Percentiles rank a stretch among this genome's conserved stretches.
phyloP scores from a whole-genome alignment of 306 rosid species.

The Cucurbita ficifolia region DNA sequence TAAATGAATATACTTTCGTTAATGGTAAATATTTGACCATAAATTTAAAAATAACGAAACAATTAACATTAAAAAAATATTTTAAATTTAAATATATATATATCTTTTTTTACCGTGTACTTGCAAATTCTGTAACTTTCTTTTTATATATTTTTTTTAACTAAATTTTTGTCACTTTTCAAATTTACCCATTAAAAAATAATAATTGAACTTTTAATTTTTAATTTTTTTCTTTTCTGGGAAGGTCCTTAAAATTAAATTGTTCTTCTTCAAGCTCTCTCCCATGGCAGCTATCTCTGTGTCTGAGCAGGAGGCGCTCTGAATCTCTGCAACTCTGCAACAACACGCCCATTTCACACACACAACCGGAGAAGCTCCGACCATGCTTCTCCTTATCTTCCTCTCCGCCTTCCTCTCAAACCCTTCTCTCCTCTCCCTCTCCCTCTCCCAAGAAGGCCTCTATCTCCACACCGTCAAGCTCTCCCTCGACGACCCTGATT shows the following conservation, averaged over 20 bases:
- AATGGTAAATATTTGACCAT: too few relatives aligned
- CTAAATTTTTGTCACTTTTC: too few relatives aligned
- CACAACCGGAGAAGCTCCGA: not conserved
- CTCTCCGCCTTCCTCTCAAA: not conserved
- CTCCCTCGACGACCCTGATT: constrained; percentile 7
- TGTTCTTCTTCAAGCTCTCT: not conserved
- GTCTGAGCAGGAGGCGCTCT: not conserved
- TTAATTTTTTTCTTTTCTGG: not conserved
- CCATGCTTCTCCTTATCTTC: not conserved
- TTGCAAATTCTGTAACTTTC: too few relatives aligned
- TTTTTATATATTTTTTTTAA: too few relatives aligned
- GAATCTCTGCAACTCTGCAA: not conserved
- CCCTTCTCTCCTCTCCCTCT: not conserved
- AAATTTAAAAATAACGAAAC: too few relatives aligned
- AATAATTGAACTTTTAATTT: not conserved
- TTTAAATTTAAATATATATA: too few relatives aligned
- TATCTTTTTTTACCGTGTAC: too few relatives aligned
- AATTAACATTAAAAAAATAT: too few relatives aligned
- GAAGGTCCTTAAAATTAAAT: not conserved
- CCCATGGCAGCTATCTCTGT: not conserved
- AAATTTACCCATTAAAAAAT: not conserved
- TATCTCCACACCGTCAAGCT: constrained; percentile 2
- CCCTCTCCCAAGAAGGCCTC: constrained; percentile 6
- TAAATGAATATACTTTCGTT: too few relatives aligned
- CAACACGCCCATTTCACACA: not conserved